A percentile compares a stretch with the other conserved stretches of the same genome.
These are phyloP conservation scores for Colletotrichum tamarilloi DNA, from an alignment of 2,329 filamentous ascomycete genomes.

Conservation along the genomic window DNA sequence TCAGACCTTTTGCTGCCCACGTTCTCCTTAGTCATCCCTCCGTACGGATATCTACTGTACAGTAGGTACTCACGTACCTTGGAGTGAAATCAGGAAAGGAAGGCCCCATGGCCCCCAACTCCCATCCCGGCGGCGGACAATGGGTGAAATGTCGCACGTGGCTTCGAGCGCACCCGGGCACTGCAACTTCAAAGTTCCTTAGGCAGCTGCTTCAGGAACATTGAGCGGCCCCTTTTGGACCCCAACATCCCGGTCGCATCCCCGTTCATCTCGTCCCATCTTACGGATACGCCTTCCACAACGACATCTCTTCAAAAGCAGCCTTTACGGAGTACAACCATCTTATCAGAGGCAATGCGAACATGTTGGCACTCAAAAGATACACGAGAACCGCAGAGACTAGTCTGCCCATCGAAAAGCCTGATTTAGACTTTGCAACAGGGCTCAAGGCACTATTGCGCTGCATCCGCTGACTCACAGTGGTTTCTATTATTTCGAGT, in stretches of 20 bases:
- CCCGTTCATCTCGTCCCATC: neutral
- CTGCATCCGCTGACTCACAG: slow-evolving; percentile 29
- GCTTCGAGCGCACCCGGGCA: neutral
- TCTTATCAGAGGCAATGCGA: neutral
- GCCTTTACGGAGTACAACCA: neutral
- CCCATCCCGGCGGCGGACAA: neutral
- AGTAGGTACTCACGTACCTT: too few species aligned
- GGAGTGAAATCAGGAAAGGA: too few species aligned
- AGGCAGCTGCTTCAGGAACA: neutral
- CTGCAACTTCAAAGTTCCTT: neutral
- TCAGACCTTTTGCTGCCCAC: neutral
- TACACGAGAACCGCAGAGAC: neutral
- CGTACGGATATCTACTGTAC: too few species aligned
- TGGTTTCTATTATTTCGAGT: neutral
- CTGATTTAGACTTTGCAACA: slow-evolving; percentile 9
- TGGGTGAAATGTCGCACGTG: neutral
- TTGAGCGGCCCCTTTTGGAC: neutral
- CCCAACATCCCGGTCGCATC: neutral
- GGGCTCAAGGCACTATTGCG: slow-evolving; percentile 1
- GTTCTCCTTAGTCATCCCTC: neutral
- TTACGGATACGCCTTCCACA: neutral
- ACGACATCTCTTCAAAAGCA: neutral
- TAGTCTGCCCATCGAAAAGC: slow-evolving; percentile 22
- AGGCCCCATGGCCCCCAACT: neutral
- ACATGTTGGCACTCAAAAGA: neutral